These are phyloP conservation scores for Exidia glandulosa DNA, from an alignment of 768 basidiomycete species.

Conservation along the genomic window DNA sequence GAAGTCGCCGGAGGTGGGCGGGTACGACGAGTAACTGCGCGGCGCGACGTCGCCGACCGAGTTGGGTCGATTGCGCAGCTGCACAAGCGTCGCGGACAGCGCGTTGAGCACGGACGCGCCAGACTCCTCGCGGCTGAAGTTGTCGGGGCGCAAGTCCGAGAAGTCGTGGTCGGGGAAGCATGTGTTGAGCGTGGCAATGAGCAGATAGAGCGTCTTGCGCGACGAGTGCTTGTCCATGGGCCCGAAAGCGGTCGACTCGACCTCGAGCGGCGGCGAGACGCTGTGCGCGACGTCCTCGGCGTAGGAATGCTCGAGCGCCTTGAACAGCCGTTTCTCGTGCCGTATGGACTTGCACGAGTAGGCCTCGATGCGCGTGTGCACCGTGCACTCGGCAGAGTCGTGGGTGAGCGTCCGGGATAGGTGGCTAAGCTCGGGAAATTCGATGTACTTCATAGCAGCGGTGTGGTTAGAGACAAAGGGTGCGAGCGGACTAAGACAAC, in stretches of 20 bases:
- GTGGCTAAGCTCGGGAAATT: conserved; percentile 64
- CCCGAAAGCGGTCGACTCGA: conserved; percentile 80
- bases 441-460: conserved; percentile 97
- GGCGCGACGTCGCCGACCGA: conserved; percentile 56
- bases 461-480: conserved; percentile 6
- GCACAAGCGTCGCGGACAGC: conserved; percentile 71
- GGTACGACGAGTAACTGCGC: conserved; percentile 79
- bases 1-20: conserved; percentile 49
- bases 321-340: conserved; percentile 94
- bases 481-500: too few species aligned
- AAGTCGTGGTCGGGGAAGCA: conserved; percentile 98
- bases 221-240: conserved; percentile 76
- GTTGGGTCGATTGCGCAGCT: conserved; percentile 36
- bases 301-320: conserved; percentile 81
- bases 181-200: conserved; percentile 93
- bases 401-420: conserved; percentile 73
- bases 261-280: conserved; percentile 64
- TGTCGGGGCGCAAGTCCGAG: conserved; percentile 78
- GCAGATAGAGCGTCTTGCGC: conserved; percentile 87
- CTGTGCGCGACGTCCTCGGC: conserved; percentile 57
- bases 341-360: conserved; percentile 98
- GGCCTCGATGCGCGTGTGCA: conserved; percentile 88
- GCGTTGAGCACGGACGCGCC: conserved; percentile 71
- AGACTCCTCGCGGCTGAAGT: conserved; percentile 71
- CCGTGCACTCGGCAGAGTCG: conserved; percentile 78